These are phyloP conservation scores for Amauroascus verrucosus DNA, from an alignment of 2,329 filamentous ascomycete genomes.

Conservation along the genomic window DNA sequence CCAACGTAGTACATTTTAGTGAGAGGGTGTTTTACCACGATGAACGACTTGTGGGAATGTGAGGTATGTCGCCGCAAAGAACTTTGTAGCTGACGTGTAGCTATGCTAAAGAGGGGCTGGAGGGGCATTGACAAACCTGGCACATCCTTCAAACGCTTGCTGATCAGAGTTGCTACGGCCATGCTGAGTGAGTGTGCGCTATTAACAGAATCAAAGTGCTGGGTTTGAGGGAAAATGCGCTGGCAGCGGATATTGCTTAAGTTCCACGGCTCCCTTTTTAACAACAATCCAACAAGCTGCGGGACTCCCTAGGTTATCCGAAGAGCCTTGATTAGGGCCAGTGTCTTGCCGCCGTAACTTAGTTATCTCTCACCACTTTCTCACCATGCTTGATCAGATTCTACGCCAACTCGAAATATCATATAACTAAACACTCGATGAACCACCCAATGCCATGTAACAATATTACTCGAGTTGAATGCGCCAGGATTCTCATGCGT, in stretches of 20 bases:
- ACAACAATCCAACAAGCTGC: neutral
- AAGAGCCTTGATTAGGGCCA: neutral
- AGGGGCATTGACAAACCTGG: conserved; percentile 23
- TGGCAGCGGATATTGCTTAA: too few species aligned
- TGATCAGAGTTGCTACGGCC: conserved; percentile 32
- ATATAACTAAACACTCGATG: too few species aligned
- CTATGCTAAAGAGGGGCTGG: neutral
- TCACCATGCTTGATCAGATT: too few species aligned
- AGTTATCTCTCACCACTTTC: too few species aligned
- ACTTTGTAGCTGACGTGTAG: too few species aligned
- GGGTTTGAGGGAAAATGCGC: too few species aligned
- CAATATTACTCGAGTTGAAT: too few species aligned
- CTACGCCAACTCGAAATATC: too few species aligned
- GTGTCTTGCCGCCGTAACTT: neutral
- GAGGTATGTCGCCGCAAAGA: neutral
- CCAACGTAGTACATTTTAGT: neutral
- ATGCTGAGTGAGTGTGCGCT: neutral
- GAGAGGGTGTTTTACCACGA: neutral
- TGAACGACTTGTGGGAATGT: neutral
- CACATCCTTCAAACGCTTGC: conserved; percentile 30
- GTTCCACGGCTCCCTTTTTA: neutral
- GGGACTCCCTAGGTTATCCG: neutral
- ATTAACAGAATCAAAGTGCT: neutral
- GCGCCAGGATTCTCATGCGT: too few species aligned
- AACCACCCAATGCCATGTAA: too few species aligned